A percentile compares a stretch with the other conserved stretches of the same genome.
phyloP scores from a whole-genome alignment of 495 filamentous ascomycete genomes.

The Articulospora tetracladia region DNA sequence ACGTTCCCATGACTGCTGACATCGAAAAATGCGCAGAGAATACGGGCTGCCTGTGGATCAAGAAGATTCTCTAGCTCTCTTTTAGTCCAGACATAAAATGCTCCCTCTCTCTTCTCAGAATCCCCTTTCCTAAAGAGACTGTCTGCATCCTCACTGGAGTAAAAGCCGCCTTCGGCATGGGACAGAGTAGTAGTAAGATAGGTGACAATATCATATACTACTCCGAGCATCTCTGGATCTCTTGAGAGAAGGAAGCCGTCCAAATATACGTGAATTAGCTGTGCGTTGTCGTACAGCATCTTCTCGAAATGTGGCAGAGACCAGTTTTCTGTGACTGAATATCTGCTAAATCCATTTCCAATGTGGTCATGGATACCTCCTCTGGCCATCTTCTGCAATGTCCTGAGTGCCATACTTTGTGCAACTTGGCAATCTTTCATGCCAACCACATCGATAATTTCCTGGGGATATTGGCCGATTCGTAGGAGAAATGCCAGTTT shows the following conservation, averaged over 20 bases:
- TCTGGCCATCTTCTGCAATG: constrained; percentile 75
- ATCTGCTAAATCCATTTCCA: constrained; percentile 85
- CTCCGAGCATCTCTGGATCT: constrained; percentile 68
- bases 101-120: constrained; percentile 84
- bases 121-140: constrained; percentile 74
- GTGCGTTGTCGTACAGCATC: constrained; percentile 94
- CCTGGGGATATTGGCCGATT: constrained; percentile 64
- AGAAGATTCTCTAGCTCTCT: constrained; percentile 82
- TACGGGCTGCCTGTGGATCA: constrained; percentile 60
- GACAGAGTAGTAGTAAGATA: constrained; percentile 73
- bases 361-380: constrained; percentile 92
- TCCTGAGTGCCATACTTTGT: constrained; percentile 75
- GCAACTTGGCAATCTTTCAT: constrained; percentile 72
- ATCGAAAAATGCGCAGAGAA: constrained; percentile 82
- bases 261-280: constrained; percentile 80
- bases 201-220: constrained; percentile 76
- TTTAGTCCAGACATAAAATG: constrained; percentile 92
- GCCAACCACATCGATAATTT: constrained; percentile 82
- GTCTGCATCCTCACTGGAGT: constrained; percentile 88
- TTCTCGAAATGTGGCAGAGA: constrained; percentile 95
- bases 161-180: constrained; percentile 70
- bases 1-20: constrained; percentile 89
- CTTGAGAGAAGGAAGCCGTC: constrained; percentile 78
- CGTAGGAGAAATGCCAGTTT: constrained; percentile 82
- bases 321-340: constrained; percentile 90